phyloP scores from a whole-genome alignment of 768 basidiomycete genomes.

The Glaciozyma martinii region DNA sequence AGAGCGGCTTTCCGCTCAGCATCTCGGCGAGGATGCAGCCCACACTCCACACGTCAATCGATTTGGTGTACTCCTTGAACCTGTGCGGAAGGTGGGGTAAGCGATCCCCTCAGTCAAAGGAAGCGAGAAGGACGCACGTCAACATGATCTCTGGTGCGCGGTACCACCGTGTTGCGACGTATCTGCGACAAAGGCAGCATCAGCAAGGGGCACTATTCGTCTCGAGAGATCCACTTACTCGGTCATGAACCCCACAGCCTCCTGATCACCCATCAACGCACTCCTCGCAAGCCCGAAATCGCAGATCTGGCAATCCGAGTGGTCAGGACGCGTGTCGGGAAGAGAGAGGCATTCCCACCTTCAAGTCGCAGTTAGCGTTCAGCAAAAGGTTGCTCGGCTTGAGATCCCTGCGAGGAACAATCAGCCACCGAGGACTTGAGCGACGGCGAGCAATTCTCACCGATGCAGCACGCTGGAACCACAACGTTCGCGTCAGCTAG shows the following conservation, averaged over 20 bases:
- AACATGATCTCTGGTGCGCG: slow-evolving; percentile 99
- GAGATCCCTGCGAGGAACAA: slow-evolving; percentile 51
- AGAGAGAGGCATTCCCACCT: slow-evolving; percentile 56
- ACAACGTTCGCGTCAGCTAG: not conserved
- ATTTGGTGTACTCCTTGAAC: slow-evolving; percentile 96
- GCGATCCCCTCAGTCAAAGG: not conserved
- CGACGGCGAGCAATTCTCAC: too few species aligned
- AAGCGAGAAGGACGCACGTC: slow-evolving; percentile 42
- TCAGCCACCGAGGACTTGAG: slow-evolving; percentile 3
- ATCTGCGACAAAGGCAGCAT: slow-evolving; percentile 47
- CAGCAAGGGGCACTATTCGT: not conserved
- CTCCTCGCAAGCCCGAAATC: slow-evolving; percentile 61
- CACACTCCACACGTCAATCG: slow-evolving; percentile 39
- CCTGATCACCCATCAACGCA: slow-evolving; percentile 37
- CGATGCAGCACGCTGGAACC: not conserved
- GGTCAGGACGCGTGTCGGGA: not conserved
- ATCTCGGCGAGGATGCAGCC: slow-evolving; percentile 62
- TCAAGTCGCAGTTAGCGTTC: slow-evolving; percentile 55
- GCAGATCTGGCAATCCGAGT: slow-evolving; percentile 40
- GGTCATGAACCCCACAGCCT: slow-evolving; percentile 71
- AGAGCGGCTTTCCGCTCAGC: slow-evolving; percentile 90
- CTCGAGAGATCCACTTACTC: slow-evolving; percentile 13
- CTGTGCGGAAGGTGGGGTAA: not conserved
- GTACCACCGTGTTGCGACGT: slow-evolving; percentile 98
- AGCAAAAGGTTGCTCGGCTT: slow-evolving; percentile 84